Conservation (phyloP, 1,139 yeast genomes). For the Debaryomycetaceae sp. region DNA sequence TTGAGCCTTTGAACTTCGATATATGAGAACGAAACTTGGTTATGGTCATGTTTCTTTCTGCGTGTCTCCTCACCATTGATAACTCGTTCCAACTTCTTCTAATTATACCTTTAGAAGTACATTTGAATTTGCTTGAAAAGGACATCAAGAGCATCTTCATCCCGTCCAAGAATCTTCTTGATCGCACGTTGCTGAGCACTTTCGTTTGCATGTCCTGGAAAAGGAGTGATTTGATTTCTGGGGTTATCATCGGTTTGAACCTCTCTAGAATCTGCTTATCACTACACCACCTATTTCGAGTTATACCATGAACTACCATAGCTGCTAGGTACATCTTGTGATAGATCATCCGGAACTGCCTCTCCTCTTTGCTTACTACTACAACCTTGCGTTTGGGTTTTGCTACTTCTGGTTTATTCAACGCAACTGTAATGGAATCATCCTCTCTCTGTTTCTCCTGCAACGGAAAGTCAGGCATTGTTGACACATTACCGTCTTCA, state of each 20-base stretch:
- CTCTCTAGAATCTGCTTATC: slow-evolving; percentile 37
- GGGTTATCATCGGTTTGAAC: slow-evolving; percentile 47
- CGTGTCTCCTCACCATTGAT: slow-evolving; percentile 18
- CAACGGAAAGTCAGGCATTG: not conserved
- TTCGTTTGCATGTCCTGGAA: slow-evolving; percentile 36
- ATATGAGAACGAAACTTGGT: slow-evolving; percentile 41
- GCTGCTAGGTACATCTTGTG: slow-evolving; percentile 60
- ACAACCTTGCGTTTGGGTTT: slow-evolving; percentile 21
- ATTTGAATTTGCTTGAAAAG: slow-evolving; percentile 60
- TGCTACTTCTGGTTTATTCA: slow-evolving; percentile 9
- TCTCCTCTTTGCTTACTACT: slow-evolving; percentile 52
- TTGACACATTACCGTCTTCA: not conserved
- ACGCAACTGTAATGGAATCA: slow-evolving; percentile 16
- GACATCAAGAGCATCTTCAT: slow-evolving; percentile 57
- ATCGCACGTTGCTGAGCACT: slow-evolving; percentile 43
- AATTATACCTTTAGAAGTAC: slow-evolving; percentile 42
- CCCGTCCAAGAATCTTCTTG: slow-evolving; percentile 74
- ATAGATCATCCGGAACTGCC: slow-evolving; percentile 44
- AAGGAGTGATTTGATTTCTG: slow-evolving; percentile 40
- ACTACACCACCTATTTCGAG: slow-evolving; percentile 75
- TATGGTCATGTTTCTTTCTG: slow-evolving; percentile 24
- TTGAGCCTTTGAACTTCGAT: slow-evolving; percentile 55
- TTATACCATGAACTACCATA: slow-evolving; percentile 61
- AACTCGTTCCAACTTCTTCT: slow-evolving; percentile 62
- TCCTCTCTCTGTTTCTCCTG: slow-evolving; percentile 3